phyloP scores from a whole-genome alignment of 768 basidiomycete species.

The Tubosaeta brunneosetosa region DNA sequence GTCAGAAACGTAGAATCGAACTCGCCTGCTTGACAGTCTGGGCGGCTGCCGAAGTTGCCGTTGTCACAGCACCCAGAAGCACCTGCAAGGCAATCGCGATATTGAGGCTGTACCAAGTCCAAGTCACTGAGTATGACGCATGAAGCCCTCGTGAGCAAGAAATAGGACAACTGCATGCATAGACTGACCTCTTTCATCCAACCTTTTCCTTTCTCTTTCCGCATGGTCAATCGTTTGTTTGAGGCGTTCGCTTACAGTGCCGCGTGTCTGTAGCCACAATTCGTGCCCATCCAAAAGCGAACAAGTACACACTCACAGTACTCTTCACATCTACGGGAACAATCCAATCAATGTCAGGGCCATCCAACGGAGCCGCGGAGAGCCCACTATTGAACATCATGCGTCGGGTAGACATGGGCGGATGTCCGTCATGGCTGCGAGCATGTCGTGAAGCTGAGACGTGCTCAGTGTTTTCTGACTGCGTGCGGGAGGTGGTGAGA shows the following conservation, averaged over 20 bases:
- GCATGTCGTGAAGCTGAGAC: too few relatives aligned
- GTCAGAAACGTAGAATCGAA: not conserved
- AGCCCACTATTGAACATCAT: too few relatives aligned
- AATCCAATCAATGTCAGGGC: too few relatives aligned
- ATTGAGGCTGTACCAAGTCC: constrained; percentile 34
- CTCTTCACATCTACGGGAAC: too few relatives aligned
- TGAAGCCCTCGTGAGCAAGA: too few relatives aligned
- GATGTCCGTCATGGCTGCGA: too few relatives aligned
- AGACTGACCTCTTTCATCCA: constrained; percentile 39
- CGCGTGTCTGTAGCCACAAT: constrained; percentile 18
- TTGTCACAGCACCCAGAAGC: constrained; percentile 60
- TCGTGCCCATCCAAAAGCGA: not conserved
- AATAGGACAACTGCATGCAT: too few relatives aligned
- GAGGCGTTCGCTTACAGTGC: constrained; percentile 49
- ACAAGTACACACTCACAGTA: too few relatives aligned
- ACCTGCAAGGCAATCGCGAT: constrained; percentile 61
- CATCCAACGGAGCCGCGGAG: too few relatives aligned
- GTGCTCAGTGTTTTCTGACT: too few relatives aligned
- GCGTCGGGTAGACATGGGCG: too few relatives aligned
- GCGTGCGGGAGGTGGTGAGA: too few relatives aligned
- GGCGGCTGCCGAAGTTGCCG: constrained; percentile 52
- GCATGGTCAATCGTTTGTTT: constrained; percentile 50
- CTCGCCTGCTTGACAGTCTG: constrained; percentile 39
- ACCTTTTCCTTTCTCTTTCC: constrained; percentile 41
- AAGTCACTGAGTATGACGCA: constrained; percentile 22